Percentiles rank a stretch among this genome's conserved stretches.
phyloP scores from a whole-genome alignment of 2,329 filamentous ascomycete species.

The Thielaviopsis euricoi region DNA sequence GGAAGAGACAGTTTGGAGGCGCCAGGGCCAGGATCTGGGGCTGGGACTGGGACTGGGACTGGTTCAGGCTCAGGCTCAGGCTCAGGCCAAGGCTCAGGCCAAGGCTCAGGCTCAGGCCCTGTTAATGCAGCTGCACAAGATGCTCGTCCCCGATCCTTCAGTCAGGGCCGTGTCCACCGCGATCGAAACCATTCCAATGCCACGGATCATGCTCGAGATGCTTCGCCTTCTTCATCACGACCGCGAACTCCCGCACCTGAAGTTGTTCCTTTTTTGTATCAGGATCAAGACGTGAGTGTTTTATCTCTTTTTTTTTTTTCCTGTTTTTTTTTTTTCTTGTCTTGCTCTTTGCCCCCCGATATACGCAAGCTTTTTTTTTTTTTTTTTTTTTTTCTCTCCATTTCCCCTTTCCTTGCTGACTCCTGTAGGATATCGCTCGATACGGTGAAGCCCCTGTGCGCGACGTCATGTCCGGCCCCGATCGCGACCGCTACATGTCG shows the following conservation, averaged over 20 bases:
- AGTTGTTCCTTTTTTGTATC: conserved; percentile 94
- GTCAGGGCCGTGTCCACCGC: conserved; percentile 40
- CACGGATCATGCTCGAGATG: conserved; percentile 54
- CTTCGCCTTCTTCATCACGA: conserved; percentile 58
- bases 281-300: conserved; percentile 57
- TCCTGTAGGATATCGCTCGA: conserved; percentile 49
- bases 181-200: conserved; percentile 70
- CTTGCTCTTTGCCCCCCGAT: not conserved
- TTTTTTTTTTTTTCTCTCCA: conserved; percentile 3
- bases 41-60: no score
- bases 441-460: conserved; percentile 66
- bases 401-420: conserved; percentile 5
- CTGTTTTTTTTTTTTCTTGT: no score
- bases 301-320: no score
- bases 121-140: conserved; percentile 32
- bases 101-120: no score
- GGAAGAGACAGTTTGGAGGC: conserved; percentile 59
- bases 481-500: conserved; percentile 48
- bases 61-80: no score
- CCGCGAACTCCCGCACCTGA: conserved; percentile 82
- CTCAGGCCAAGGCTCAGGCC: no score
- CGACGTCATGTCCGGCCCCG: conserved; percentile 49
- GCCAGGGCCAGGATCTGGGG: conserved; percentile 29
- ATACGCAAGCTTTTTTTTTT: not conserved
- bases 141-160: conserved; percentile 46